Evolutionary conservation across 2,329 filamentous ascomycete species (phyloP).

Genomic region (Ceratocystis smalleyi): DNA sequence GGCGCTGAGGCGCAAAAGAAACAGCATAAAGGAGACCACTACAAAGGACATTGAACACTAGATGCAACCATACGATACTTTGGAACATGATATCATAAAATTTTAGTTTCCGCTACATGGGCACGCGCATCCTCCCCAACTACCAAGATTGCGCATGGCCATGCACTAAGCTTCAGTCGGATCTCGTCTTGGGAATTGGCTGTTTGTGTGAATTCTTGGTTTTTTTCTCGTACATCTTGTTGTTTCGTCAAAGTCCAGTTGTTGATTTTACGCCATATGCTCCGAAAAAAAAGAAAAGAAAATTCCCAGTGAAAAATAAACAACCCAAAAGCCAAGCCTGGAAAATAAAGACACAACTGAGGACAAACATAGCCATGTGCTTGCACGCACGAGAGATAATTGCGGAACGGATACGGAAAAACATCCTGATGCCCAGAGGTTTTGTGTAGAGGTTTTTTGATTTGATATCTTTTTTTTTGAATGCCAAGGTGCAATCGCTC

Average conservation of each 20-base stretch:
- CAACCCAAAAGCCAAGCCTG: slow-evolving; percentile 16
- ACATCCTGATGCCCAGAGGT: not conserved
- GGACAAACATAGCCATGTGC: slow-evolving; percentile 8
- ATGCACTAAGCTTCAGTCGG: slow-evolving; percentile 1
- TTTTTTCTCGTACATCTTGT: slow-evolving; percentile 14
- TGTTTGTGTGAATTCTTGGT: slow-evolving; percentile 17
- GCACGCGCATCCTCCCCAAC: not conserved
- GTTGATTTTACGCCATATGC: slow-evolving; percentile 14
- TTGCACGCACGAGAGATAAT: slow-evolving; percentile 2
- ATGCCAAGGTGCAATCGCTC: slow-evolving; percentile 7
- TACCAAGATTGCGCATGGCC: not conserved
- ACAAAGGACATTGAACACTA: not conserved
- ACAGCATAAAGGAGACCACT: slow-evolving; percentile 10
- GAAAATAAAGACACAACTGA: slow-evolving; percentile 14
- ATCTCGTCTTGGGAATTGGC: slow-evolving; percentile 9
- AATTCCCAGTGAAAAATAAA: slow-evolving; percentile 2
- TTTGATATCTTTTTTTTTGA: slow-evolving; percentile 12
- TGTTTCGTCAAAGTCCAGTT: slow-evolving; percentile 12
- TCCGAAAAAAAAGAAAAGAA: slow-evolving; percentile 7
- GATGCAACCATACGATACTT: not conserved
- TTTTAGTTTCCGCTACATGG: not conserved
- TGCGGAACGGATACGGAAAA: slow-evolving; percentile 1
- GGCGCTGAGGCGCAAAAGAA: slow-evolving; percentile 50
- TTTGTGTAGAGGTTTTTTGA: slow-evolving; percentile 14
- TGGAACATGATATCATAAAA: not conserved